Conservation (phyloP, 192 early-diverging fungal genomes). For the Backusella morwellensis region DNA sequence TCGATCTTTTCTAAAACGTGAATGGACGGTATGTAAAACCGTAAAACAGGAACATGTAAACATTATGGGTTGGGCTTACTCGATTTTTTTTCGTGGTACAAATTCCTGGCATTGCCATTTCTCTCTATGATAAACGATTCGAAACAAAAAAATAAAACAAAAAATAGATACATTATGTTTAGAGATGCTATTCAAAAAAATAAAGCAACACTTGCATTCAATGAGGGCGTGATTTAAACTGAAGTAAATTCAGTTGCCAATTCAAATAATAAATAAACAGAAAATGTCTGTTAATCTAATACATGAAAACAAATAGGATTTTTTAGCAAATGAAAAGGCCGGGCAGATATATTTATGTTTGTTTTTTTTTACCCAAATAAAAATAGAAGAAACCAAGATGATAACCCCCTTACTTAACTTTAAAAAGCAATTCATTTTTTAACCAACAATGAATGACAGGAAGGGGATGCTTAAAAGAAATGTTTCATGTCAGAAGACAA, state of each 20-base stretch:
- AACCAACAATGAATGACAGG: not conserved
- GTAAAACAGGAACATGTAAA: not conserved
- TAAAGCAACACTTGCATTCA: too few species aligned
- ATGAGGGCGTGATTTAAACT: too few species aligned
- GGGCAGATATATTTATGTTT: not conserved
- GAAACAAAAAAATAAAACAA: not conserved
- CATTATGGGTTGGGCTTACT: not conserved
- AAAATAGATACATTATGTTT: too few species aligned
- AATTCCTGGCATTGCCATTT: not conserved
- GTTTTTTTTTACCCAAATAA: not conserved
- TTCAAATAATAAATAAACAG: not conserved
- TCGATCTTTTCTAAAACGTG: slow-evolving; percentile 2
- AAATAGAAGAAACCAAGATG: not conserved
- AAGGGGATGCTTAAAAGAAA: not conserved
- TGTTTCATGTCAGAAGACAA: not conserved
- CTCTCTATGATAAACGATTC: not conserved
- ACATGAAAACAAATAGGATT: not conserved
- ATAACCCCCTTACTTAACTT: not conserved
- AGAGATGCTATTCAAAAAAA: too few species aligned
- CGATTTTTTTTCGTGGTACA: not conserved
- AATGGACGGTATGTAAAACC: slow-evolving; percentile 1
- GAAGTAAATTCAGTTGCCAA: not conserved
- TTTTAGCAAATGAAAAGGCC: not conserved
- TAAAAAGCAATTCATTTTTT: not conserved
- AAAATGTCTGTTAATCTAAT: not conserved